Evolutionary conservation across 169 alveolate species (phyloP).

Genomic region (Plasmodium coatneyi): DNA sequence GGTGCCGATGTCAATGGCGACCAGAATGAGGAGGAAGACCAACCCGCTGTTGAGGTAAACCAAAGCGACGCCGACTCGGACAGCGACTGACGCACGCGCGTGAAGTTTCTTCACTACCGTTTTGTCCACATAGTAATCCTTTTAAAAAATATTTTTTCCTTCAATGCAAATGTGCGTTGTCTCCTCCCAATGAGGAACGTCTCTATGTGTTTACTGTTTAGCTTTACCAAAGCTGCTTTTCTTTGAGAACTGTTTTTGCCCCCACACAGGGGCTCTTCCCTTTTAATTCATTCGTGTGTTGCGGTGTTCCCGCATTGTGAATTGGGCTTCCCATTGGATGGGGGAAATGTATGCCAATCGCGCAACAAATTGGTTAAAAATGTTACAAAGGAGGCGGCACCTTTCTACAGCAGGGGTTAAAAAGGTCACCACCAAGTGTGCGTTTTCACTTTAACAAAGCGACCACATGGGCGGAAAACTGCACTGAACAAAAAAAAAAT

Average conservation of each 20-base stretch:
- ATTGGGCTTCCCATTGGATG: background rate
- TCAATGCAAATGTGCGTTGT: background rate
- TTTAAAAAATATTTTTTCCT: background rate
- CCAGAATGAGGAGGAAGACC: background rate
- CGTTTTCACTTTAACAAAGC: background rate
- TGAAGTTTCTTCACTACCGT: background rate
- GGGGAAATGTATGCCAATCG: background rate
- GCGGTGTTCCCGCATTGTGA: background rate
- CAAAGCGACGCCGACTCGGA: background rate
- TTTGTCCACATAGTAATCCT: background rate
- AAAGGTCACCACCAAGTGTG: background rate
- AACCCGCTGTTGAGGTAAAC: background rate
- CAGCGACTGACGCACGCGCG: background rate
- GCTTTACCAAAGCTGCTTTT: background rate
- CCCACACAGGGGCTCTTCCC: background rate
- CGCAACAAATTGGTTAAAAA: background rate
- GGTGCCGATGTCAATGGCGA: background rate
- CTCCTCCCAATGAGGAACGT: background rate
- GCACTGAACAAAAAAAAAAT: background rate
- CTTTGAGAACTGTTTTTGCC: background rate
- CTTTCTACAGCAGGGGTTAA: background rate
- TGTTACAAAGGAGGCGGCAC: background rate
- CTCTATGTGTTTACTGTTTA: background rate
- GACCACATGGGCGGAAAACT: background rate
- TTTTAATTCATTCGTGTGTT: background rate